Base-by-base conservation (phyloP, 1,139 yeast genomes). In the Scheffersomyces cryptocercus region DNA sequence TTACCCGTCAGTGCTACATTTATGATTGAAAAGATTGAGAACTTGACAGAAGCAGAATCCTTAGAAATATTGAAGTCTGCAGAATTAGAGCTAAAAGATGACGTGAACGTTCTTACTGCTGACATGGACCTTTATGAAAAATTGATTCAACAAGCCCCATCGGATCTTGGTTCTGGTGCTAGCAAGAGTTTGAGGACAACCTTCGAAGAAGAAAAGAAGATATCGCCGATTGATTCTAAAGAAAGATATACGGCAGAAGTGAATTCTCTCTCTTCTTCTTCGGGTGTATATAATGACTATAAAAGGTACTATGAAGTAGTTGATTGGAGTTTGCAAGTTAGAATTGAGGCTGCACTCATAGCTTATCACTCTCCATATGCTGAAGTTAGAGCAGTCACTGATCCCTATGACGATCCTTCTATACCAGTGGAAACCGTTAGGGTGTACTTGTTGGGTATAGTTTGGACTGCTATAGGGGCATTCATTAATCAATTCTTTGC, bases 361-460 rank as follows among this genome's bases (percentile, higher is more conserved):
- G 67, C 75, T 38, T 81, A 67, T 55, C 77, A 74, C 58, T 81
- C 85, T 1, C 85, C 86, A 1, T 83, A 83, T 56, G 79, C 84
- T 3, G 87, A 82, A 58, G 85, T 83, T 6, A 69, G 88, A 49
- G 71, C 87, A 8, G 77, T 80, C 28, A 68, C 82, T 28, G 75
- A 73, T 40, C 79, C 82, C 13, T 62, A 60, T 37, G 85, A 81
- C 55, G 83, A 81, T 51, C 74, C 75, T 2, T 54, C 52, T 2
- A 59, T 69, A 29, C 76, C 79, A 5, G 68, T 73, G 48, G 88
- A 83, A 58, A 81, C 87, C 2, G 52, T 78, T 37, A 71, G 87
- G 57, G 79, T 81, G 5, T 84, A 83, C 54, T 46, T 76, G 33
- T 55, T 82, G 31, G 87, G 83, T 4, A 53, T 77, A 15, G 49